Evolutionary conservation across 2,329 filamentous ascomycete genomes (phyloP).

Genomic region (Cytospora paraplurivora): DNA sequence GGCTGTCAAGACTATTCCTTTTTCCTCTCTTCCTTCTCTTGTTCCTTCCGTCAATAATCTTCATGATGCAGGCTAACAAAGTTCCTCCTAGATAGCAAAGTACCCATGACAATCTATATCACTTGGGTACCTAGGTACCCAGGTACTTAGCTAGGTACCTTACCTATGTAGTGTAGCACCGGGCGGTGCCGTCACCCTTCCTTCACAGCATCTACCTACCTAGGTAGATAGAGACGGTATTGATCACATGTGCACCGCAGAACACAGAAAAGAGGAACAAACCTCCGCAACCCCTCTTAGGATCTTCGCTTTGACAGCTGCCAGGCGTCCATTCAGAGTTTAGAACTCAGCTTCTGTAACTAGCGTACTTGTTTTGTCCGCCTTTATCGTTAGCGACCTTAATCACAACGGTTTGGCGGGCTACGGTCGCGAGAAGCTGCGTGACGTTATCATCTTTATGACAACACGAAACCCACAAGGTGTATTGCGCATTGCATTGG

Average conservation of each 20-base stretch:
- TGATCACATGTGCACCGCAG: background rate
- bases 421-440: background rate
- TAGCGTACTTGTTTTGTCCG: background rate
- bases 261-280: background rate
- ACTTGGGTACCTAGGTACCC: too few species aligned
- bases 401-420: background rate
- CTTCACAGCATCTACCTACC: background rate
- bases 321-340: background rate
- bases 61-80: too few species aligned
- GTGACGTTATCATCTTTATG: background rate
- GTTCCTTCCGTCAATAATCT: too few species aligned
- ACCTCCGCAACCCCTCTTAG: background rate
- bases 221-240: too few species aligned
- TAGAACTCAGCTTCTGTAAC: background rate
- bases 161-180: background rate
- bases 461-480: background rate
- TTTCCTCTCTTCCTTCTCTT: too few species aligned
- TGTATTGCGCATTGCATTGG: background rate
- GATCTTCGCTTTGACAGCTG: background rate
- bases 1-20: too few species aligned
- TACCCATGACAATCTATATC: too few species aligned
- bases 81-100: too few species aligned
- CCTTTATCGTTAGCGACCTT: background rate
- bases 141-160: too few species aligned
- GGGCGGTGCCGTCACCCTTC: slow-evolving; percentile 1